Base-by-base conservation (phyloP, 2,329 filamentous ascomycete genomes). In the Boeremia lycopersici region DNA sequence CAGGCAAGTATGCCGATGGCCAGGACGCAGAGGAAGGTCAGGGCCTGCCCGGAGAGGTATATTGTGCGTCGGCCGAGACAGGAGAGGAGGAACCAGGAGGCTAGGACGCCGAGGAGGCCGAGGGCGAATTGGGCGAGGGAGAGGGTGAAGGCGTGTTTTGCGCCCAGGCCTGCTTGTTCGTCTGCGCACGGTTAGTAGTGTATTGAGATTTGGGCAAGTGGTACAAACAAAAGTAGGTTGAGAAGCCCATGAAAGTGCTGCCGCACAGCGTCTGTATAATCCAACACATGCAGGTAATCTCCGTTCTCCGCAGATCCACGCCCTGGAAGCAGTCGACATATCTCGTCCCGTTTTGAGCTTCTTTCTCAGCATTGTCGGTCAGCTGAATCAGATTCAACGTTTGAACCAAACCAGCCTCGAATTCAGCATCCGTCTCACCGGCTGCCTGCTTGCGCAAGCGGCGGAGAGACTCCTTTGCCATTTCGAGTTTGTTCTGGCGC, bases 291-390 rank as follows among this genome's bases (percentile, higher is more conserved):
- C 81, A 83, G 15, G 84, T 79, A 58, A 87, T 86, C 68, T 89
- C 90, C 1, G 91, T 96, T n/a, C 91, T 85, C 48, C 91, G 86
- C 44, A 86, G 79, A 68, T 96, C 86, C 8, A 84, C 82, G 6
- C 90, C 90, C 71, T 82, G 87, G 81, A 96, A 95, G 77, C 90
- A 96, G 71, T 96, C 90, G 63, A 83, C 74, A 74, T 93, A 96
- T 45, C 82, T 86, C 4, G 89, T 84, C 26, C 90, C 90, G 7
- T 78, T 77, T 40, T 58, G 51, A 25, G 90, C 87, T 72, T 83
- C 77, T 67, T 89, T 82, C 71, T 96, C 91, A 8, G 93, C 77
- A 0, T 87, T 87, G 1, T 89, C 91, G 0, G 91, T 96, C 68
- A 93, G 89, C 1, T 90, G 84, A 87, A 96, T 95, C 87, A 93